Evolutionary conservation across 2,329 filamentous ascomycete species (phyloP), one percentile per base, ranked within the genome.

Genomic region (Furcasterigmium sp.): DNA sequence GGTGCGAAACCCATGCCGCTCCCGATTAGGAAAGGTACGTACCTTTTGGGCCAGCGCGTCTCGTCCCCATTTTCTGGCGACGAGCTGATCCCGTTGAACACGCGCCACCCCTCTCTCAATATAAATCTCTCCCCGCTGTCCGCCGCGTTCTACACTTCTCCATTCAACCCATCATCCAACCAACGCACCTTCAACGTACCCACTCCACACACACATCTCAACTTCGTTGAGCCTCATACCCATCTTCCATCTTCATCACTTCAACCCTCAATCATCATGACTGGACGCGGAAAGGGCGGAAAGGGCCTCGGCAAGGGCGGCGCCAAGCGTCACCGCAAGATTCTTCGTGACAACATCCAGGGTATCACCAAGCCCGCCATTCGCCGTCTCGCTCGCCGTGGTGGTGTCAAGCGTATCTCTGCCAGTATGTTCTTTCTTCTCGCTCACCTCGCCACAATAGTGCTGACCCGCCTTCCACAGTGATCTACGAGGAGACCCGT

Each of bases 401-500:
- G 91, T 73, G 91, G 91, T 91, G 91, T 96, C 80, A 96, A 96
- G 88, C 91, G 91, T 95, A 96, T 96, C 64, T 95, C 90, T 63
- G 91, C 91, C 68, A 94, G 84, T 87, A 80, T 68, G 78, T 74
- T 43, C 6, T 17, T 17, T 32, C 14, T 20, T 37, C n/a, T 13
- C 11, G 10, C 25, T n/a, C 19, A 19, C 10, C n/a, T 15, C 4
- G 14, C 2, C 20, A 4, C 21, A 13, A 5, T 18, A 5, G 9
- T 2, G 14, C 50, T 60, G 49, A 59, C 44, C 26, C 5, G 1
- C 19, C 17, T 28, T 19, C 40, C 25, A 11, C 49, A 77, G 76
- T 87, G 82, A 87, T 87, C 70, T 87, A 87, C 75, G 83, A 86
- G 68, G 83, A 87, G 75, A 87, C 83, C 51, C 83, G 83, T 55